Conservation (phyloP, 257 asterid species). For the Rehmannia glutinosa region DNA sequence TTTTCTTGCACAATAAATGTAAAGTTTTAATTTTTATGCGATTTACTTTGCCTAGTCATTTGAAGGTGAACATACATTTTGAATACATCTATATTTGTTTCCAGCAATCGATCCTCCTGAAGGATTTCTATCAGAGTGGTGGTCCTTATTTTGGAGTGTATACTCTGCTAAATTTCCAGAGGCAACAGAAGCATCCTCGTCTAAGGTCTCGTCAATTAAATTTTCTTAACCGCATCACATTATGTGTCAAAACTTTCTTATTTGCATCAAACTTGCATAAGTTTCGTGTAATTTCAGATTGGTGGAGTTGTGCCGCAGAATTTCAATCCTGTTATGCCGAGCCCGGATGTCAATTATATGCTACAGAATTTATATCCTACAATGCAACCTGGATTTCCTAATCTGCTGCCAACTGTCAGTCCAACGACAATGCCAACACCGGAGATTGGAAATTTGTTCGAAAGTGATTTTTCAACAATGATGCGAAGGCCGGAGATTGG, state of each 20-base stretch:
- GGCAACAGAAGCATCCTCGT: not conserved
- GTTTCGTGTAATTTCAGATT: not conserved
- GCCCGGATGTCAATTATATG: not conserved
- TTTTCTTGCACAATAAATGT: not conserved
- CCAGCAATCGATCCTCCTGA: constrained; percentile 24
- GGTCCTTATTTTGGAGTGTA: constrained; percentile 21
- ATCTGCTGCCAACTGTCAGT: not conserved
- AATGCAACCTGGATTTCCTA: not conserved
- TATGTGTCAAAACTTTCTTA: not conserved
- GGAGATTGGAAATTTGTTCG: not conserved
- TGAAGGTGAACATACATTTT: not conserved
- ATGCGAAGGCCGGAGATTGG: not conserved
- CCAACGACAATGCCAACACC: not conserved
- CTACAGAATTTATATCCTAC: not conserved
- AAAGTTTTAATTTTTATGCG: not conserved
- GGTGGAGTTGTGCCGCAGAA: not conserved
- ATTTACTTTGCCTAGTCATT: too few species aligned
- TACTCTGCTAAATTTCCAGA: not conserved
- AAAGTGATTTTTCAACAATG: not conserved
- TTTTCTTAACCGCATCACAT: not conserved
- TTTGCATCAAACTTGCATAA: not conserved
- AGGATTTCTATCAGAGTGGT: constrained; percentile 33
- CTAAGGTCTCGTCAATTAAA: constrained; percentile 12
- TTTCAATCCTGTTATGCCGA: not conserved
- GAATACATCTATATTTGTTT: not conserved